A percentile compares a stretch with the other conserved stretches of the same genome.
Evolutionary conservation across 75 land plant genomes (phyloP).

Genomic region (Cupressus sempervirens): DNA sequence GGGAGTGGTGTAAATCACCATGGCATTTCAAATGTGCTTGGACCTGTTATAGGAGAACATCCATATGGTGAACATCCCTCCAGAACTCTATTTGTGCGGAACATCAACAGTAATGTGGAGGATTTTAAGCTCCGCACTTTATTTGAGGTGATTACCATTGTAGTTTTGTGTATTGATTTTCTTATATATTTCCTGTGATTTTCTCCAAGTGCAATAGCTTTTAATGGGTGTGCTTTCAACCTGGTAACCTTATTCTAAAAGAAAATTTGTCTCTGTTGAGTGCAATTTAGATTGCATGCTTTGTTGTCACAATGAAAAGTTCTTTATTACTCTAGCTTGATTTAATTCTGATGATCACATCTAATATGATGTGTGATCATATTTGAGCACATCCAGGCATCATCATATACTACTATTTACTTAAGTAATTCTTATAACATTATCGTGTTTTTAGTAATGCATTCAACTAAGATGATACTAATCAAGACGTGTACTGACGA

Average conservation of each 20-base stretch:
- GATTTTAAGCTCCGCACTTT: constrained; percentile 65
- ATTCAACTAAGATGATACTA: not conserved
- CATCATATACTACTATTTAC: too few relatives aligned
- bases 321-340: not conserved
- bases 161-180: too few relatives aligned
- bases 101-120: constrained; percentile 85
- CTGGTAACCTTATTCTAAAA: too few relatives aligned
- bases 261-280: not conserved
- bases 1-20: constrained; percentile 38
- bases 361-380: too few relatives aligned
- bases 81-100: constrained; percentile 74
- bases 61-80: constrained; percentile 93
- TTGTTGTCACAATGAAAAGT: not conserved
- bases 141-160: too few relatives aligned
- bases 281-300: too few relatives aligned
- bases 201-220: too few relatives aligned
- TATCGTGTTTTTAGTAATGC: too few relatives aligned
- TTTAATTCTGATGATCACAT: not conserved
- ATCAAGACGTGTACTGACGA: not conserved
- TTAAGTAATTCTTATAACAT: too few relatives aligned
- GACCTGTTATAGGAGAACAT: too few relatives aligned
- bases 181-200: too few relatives aligned
- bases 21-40: constrained; percentile 48
- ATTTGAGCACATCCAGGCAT: too few relatives aligned
- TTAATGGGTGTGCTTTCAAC: not conserved